Base-by-base conservation (phyloP, 1,284 basidiomycete genomes). In the Leccinum fallax region DNA sequence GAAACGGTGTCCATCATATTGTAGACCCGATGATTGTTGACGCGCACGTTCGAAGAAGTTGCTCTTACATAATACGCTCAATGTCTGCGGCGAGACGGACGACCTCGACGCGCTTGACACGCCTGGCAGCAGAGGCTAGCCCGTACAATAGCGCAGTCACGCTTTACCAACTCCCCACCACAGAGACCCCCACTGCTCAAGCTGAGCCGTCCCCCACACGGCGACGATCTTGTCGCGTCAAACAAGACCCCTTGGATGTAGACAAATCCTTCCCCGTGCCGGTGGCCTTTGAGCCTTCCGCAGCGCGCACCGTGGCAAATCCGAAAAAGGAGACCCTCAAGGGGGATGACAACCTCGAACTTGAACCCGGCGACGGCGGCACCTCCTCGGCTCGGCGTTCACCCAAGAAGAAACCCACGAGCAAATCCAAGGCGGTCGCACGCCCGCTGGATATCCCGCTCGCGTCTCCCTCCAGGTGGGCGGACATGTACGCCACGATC, bases 401-500 rank as follows among this genome's bases (percentile, higher is more conserved):
- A 4, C 53, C 53, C n/a, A 49, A 8, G 21, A 54, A 61, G 58
- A 61, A 68, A 30, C 36, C 38, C 1, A 30, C 54, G 32, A 58
- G 61, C 52, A 75, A 67, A 67, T 28, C 66, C 1, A 86, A 81
- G 64, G 63, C 74, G 0, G 83, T 90, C 21, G 82, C 80, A 56
- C 83, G 86, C 58, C 74, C 81, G 2, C 76, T 94, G 43, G 84
- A 78, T 1, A 82, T 79, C 3, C 89, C 93, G 0, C 93, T 95
- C 71, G 87, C 91, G 0, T 82, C 87, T 1, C 94, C 94, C 5
- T 72, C 78, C 32, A 77, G 77, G 51, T 97, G 95, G 95, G 78
- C 79, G 57, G 87, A 92, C 63, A 84, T 85, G 15, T 97, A 95
- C 69, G 82, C 84, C 43, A 77, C 85, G 2, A 95, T 97, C 58